These are phyloP conservation scores for Phialocephala sp. DNA, from an alignment of 2,329 filamentous ascomycete species.

Conservation along the genomic window DNA sequence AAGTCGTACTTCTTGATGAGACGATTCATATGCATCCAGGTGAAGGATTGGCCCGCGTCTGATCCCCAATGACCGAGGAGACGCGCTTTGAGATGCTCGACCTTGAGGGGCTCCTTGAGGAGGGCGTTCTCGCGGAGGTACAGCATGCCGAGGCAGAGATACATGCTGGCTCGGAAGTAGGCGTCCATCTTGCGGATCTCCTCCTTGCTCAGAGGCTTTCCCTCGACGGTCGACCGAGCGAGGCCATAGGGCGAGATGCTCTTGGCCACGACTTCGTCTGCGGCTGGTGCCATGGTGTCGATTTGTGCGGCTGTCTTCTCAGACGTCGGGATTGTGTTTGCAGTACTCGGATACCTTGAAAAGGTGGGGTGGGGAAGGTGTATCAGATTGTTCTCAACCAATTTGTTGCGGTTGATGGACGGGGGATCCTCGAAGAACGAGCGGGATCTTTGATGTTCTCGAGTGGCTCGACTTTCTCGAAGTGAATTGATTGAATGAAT, in stretches of 20 bases:
- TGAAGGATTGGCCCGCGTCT: constrained; percentile 81
- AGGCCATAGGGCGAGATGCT: constrained; percentile 69
- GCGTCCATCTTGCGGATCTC: constrained; percentile 72
- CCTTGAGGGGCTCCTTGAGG: constrained; percentile 70
- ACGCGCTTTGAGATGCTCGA: constrained; percentile 73
- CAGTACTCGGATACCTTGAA: constrained; percentile 7
- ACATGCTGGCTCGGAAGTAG: constrained; percentile 77
- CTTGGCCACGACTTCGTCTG: constrained; percentile 48
- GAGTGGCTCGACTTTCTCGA: constrained; percentile 7
- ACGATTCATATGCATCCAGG: constrained; percentile 82
- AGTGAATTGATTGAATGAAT: constrained; percentile 22
- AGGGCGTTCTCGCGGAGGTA: constrained; percentile 78
- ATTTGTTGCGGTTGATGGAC: constrained; percentile 8
- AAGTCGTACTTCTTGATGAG: constrained; percentile 82
- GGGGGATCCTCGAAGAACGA: constrained; percentile 10
- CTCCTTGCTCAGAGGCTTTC: constrained; percentile 65
- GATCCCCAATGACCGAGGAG: constrained; percentile 81
- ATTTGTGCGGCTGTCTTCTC: constrained; percentile 10
- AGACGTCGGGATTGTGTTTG: constrained; percentile 4
- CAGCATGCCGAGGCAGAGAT: constrained; percentile 80
- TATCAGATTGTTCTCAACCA: neutral
- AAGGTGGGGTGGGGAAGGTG: neutral
- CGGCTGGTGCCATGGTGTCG: constrained; percentile 33
- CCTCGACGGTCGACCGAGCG: constrained; percentile 68
- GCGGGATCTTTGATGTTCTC: neutral